Percentiles rank a stretch among this genome's conserved stretches.
phyloP scores from a whole-genome alignment of 2,329 filamentous ascomycete genomes.

The Domatiomyces catenatus region DNA sequence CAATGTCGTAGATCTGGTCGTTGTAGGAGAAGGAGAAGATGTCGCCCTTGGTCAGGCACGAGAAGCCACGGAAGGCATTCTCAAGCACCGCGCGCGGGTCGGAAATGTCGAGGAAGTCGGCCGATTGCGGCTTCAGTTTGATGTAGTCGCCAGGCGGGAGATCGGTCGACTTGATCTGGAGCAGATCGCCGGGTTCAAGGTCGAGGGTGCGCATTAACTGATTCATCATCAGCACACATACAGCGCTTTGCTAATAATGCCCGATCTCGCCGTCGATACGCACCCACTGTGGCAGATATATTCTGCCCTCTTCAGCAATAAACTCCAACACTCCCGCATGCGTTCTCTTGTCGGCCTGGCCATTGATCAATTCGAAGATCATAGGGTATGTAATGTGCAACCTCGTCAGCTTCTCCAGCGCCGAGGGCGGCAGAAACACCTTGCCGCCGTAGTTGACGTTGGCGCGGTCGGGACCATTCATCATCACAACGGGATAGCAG shows the following conservation, averaged over 20 bases:
- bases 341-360: slow-evolving; percentile 60
- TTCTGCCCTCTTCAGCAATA: slow-evolving; percentile 89
- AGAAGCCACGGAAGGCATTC: slow-evolving; percentile 90
- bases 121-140: slow-evolving; percentile 89
- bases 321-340: slow-evolving; percentile 96
- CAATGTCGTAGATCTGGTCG: slow-evolving; percentile 81
- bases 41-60: slow-evolving; percentile 81
- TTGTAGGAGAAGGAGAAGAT: slow-evolving; percentile 96
- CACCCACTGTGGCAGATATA: slow-evolving; percentile 92
- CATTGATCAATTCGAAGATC: slow-evolving; percentile 90
- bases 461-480: slow-evolving; percentile 73
- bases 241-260: slow-evolving; percentile 3
- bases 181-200: slow-evolving; percentile 81
- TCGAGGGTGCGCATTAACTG: slow-evolving; percentile 87
- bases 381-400: slow-evolving; percentile 95
- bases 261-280: slow-evolving; percentile 18
- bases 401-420: slow-evolving; percentile 88
- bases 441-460: slow-evolving; percentile 94
- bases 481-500: slow-evolving; percentile 90
- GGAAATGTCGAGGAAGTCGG: slow-evolving; percentile 87
- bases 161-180: slow-evolving; percentile 90
- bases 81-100: slow-evolving; percentile 96
- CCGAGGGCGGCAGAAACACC: slow-evolving; percentile 90
- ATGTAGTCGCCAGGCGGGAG: slow-evolving; percentile 81
- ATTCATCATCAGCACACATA: not conserved